These are phyloP conservation scores for Elymus sibiricus DNA, from an alignment of 176 grass and related monocot genomes.

Conservation along the genomic window DNA sequence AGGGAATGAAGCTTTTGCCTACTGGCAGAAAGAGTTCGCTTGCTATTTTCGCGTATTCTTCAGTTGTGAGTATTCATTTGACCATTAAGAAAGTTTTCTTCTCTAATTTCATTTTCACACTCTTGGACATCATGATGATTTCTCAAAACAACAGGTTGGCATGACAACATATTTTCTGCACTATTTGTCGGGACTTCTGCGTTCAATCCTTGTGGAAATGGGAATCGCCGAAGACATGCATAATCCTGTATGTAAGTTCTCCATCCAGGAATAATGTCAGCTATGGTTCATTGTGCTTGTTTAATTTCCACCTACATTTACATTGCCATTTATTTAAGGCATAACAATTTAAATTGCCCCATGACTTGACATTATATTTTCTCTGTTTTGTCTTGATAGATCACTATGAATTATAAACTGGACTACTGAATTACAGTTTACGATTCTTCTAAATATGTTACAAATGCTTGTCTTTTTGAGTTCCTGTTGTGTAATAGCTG, in stretches of 20 bases:
- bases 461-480: neutral
- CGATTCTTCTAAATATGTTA: neutral
- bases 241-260: conserved; percentile 99
- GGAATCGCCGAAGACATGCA: conserved; percentile 98
- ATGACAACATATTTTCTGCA: conserved; percentile 64
- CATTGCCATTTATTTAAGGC: neutral
- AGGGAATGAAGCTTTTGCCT: conserved; percentile 93
- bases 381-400: neutral
- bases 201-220: conserved; percentile 71
- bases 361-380: neutral
- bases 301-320: conserved; percentile 11
- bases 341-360: neutral
- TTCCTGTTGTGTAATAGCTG: neutral
- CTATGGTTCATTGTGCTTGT: conserved; percentile 5
- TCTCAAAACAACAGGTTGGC: conserved; percentile 54
- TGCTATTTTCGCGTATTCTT: conserved; percentile 82
- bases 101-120: neutral
- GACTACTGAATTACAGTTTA: neutral
- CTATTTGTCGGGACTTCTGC: conserved; percentile 70
- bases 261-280: conserved; percentile 22
- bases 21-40: conserved; percentile 83
- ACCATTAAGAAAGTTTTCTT: neutral
- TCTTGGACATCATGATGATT: conserved; percentile 15
- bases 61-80: conserved; percentile 68
- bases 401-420: neutral